Base-by-base conservation (phyloP, 352 stramenopile species). In the Pythium insidiosum region DNA sequence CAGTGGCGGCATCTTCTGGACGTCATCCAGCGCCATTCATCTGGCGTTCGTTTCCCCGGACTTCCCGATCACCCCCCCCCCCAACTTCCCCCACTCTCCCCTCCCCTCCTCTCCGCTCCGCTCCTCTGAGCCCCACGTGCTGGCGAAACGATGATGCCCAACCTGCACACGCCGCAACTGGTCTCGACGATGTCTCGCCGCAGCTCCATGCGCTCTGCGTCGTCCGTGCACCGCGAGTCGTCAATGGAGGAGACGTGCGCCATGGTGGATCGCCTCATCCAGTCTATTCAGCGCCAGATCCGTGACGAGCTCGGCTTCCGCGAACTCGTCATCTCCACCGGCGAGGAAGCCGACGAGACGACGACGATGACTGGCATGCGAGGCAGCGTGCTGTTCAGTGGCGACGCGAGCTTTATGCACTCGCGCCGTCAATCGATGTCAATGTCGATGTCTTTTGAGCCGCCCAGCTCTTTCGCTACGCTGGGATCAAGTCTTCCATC, bases 191-290 rank as follows among this genome's bases (percentile, higher is more conserved):
- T 73, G 38, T 63, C 58, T 35, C 51, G 63, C 1, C 59, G 63
- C 25, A 53, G 44, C n/a, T 70, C 59, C 21, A 44, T 71, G 50
- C 64, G 63, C 40, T 51, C 35, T 21, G 47, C 43, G 34, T 49
- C 26, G 19, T 59, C 58, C 21, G 38, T 69, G 23, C 11, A 48
- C 34, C 50, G 53, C 40, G 62, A 76, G 42, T 54, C 57, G 16
- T 70, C 61, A 19, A 73, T 67, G 22, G 76, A 89, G 48, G 76
- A 86, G 55, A 77, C 61, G 24, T 79, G 55, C 28, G 49, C 66
- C 21, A 68, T 69, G 29, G 74, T 87, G 12, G 76, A 89, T 60
- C 64, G 66, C 35, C 60, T 86, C 24, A 86, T 89, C 43, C 73
- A 80, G 34, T 50, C 51, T 24, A 72, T 87, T 18, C 76, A 89